Conservation (phyloP, 305 asterid species). For the Andrographis paniculata region DNA sequence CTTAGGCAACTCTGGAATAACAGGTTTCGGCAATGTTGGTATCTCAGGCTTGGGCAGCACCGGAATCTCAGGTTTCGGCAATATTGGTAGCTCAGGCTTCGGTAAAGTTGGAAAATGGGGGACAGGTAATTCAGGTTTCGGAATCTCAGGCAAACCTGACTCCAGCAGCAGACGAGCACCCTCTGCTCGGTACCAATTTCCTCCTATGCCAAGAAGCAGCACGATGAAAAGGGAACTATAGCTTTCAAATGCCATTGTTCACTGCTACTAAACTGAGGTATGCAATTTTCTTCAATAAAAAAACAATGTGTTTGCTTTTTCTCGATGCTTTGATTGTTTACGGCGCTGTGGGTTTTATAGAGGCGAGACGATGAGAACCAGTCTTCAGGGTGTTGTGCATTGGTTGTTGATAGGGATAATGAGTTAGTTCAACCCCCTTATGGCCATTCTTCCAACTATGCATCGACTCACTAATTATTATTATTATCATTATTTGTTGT, state of each 20-base stretch:
- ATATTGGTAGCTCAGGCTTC: constrained; percentile 2
- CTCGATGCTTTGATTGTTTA: constrained; percentile 9
- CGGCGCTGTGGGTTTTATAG: constrained; percentile 14
- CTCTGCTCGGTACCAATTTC: constrained; percentile 10
- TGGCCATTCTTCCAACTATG: no score
- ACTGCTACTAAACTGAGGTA: no score
- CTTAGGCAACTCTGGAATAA: constrained; percentile 2
- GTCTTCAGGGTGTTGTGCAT: no score
- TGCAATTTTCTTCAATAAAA: background rate
- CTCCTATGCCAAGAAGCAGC: constrained; percentile 2
- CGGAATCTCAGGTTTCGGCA: constrained; percentile 8
- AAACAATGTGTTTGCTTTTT: constrained; percentile 9
- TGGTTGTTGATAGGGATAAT: no score
- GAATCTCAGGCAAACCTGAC: constrained; percentile 17
- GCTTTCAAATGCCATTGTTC: constrained; percentile 14
- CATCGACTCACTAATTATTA: no score
- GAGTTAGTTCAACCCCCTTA: no score
- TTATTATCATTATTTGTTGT: no score
- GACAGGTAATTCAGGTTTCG: constrained; percentile 14
- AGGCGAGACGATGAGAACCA: no score
- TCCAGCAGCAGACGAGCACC: constrained; percentile 17
- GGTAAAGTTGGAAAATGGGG: constrained; percentile 9
- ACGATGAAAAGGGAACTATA: constrained; percentile 12
- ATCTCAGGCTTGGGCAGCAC: constrained; percentile 1
- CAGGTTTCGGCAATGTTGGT: constrained; percentile 10